Evolutionary conservation across 2,329 filamentous ascomycete species (phyloP).

Genomic region (Achaetomium macrosporum): DNA sequence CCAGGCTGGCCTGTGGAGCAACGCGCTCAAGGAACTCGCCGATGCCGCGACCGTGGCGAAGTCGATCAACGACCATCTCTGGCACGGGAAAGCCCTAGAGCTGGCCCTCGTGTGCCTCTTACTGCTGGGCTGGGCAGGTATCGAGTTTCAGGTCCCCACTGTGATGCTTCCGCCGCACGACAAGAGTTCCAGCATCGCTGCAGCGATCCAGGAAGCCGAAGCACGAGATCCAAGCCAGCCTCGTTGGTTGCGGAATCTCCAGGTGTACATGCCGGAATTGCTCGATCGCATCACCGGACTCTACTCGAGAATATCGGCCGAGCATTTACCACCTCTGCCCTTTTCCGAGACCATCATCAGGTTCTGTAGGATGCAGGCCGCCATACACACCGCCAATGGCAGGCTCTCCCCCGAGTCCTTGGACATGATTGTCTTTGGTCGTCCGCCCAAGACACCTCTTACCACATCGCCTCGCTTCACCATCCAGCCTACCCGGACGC

Average conservation of each 20-base stretch:
- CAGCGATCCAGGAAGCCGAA: constrained; percentile 34
- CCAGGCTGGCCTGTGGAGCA: constrained; percentile 81
- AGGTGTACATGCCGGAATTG: constrained; percentile 62
- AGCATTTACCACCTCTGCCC: constrained; percentile 65
- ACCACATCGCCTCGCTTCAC: constrained; percentile 51
- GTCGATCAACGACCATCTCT: constrained; percentile 83
- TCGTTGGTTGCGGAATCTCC: constrained; percentile 48
- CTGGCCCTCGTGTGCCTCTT: constrained; percentile 77
- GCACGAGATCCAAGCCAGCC: constrained; percentile 44
- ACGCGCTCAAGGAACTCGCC: constrained; percentile 75
- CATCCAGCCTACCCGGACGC: constrained; percentile 52
- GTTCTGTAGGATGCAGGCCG: constrained; percentile 63
- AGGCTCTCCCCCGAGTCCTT: constrained; percentile 55
- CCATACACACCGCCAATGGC: constrained; percentile 61
- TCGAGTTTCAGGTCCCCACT: constrained; percentile 72
- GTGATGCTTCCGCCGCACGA: constrained; percentile 50
- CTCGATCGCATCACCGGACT: constrained; percentile 68
- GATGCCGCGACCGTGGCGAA: constrained; percentile 75
- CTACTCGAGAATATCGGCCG: constrained; percentile 64
- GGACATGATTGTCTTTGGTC: constrained; percentile 60
- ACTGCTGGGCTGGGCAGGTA: constrained; percentile 74
- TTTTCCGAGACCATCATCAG: constrained; percentile 69
- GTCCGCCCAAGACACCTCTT: constrained; percentile 43
- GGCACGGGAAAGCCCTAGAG: constrained; percentile 94
- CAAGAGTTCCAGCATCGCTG: constrained; percentile 31